Evolutionary conservation across 805 yeast genomes (phyloP), one percentile per base, ranked within the genome.

Genomic region (Komagataella ulmi): DNA sequence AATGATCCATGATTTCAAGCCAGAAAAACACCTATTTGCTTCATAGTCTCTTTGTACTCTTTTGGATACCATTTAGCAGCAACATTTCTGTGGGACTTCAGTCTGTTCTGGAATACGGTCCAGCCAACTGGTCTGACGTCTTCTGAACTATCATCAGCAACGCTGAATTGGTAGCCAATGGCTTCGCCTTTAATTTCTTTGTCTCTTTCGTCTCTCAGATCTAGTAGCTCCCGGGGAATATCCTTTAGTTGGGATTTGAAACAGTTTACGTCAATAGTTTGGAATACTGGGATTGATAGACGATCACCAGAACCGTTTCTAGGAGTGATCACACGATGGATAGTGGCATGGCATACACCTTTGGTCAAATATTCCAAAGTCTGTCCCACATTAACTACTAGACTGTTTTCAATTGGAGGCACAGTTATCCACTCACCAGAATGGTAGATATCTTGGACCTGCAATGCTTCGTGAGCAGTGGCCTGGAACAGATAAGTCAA

Each of bases 401-500:
- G 58, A 0, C 71, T 61, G 45, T 62, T 59, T 1, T 69, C 65
- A 6, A 71, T 61, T 46, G 74, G 70, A 1, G 74, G 74, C 3
- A 74, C 77, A 3, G 70, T 63, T 17, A 73, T 59, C 79, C 79
- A 75, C 8, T 72, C 57, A 4, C 79, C 79, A 49, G 67, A 62
- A 24, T 45, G 17, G 49, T 48, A 51, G 59, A 70, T 72, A 52
- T 70, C 71, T 54, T 74, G 75, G 10, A 74, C 77, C 54, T 74
- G 76, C 36, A 75, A 60, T 6, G 75, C 70, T 50, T 65, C 58
- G 52, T 70, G 73, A 14, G 60, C 57, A 1, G 71, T 65, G 8
- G 80, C 85, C 58, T 81, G 85, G 56, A 72, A 76, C 10, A 82
- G 78, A 59, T 71, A 78, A 0, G 86, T 81, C 24, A 81, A 59